A percentile compares a stretch with the other conserved stretches of the same genome.
Conservation (phyloP, 768 basidiomycete genomes). For the Lactarius hengduanensis region DNA sequence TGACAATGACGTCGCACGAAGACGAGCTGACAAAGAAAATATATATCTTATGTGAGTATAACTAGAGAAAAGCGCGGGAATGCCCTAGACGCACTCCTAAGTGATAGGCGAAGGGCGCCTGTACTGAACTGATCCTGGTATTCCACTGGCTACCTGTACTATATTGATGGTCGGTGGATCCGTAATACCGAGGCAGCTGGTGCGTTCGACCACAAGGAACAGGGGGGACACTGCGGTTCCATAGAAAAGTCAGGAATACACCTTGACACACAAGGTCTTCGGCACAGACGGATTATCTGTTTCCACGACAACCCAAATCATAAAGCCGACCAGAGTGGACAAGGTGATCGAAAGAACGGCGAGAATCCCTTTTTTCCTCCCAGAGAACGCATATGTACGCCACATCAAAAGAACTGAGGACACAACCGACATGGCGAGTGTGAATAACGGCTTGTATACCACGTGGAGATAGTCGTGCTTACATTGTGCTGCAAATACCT, state of each 20-base stretch:
- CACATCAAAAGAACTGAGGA: conserved; percentile 25
- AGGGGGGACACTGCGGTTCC: conserved; percentile 11
- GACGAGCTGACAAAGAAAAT: conserved; percentile 4
- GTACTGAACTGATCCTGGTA: not conserved
- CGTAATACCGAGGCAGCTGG: conserved; percentile 14
- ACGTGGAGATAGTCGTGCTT: not conserved
- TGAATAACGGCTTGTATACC: not conserved
- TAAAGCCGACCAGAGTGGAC: conserved; percentile 1
- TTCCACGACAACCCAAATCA: conserved; percentile 19
- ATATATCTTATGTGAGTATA: not conserved
- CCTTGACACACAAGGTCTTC: not conserved
- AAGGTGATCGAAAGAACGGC: conserved; percentile 8
- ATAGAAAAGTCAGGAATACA: not conserved
- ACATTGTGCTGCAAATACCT: conserved; percentile 23
- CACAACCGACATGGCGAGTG: not conserved
- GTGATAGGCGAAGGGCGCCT: conserved; percentile 10
- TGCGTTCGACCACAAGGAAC: not conserved
- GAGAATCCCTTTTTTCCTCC: conserved; percentile 8
- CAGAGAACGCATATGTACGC: conserved; percentile 26
- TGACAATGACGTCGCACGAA: conserved; percentile 4
- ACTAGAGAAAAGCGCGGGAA: not conserved
- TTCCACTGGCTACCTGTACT: not conserved
- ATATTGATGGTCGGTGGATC: not conserved
- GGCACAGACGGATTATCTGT: not conserved
- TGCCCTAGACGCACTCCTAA: conserved; percentile 19